A percentile compares a stretch with the other conserved stretches of the same genome.
phyloP scores from a whole-genome alignment of 345 rosid genomes.

The Eucalyptus pumila region DNA sequence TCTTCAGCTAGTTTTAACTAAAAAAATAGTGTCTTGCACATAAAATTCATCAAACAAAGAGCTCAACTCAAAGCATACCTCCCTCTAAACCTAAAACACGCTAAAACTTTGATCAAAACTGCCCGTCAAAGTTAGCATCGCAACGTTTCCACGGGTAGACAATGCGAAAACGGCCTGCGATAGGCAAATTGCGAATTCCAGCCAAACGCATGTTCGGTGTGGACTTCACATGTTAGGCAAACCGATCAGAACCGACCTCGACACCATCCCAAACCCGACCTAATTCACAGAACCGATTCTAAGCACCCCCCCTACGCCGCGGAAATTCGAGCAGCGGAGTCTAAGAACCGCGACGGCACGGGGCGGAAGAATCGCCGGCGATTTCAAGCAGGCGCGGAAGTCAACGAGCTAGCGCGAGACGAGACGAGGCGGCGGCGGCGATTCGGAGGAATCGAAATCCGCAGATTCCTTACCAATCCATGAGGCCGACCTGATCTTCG shows the following conservation, averaged over 20 bases:
- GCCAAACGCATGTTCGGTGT: too few relatives aligned
- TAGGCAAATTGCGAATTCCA: neutral
- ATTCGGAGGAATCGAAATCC: neutral
- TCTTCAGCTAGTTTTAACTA: neutral
- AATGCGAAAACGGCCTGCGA: neutral
- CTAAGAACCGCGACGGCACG: neutral
- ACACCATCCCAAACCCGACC: neutral
- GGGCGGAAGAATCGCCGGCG: neutral
- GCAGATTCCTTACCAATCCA: conserved; percentile 60
- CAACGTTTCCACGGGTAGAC: neutral
- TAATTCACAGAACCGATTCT: neutral
- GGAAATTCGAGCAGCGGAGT: neutral
- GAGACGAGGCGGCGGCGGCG: neutral
- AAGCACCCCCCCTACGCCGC: neutral
- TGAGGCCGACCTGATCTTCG: conserved; percentile 96
- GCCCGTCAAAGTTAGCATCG: neutral
- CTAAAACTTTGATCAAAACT: neutral
- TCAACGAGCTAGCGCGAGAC: neutral
- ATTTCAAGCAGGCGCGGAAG: neutral
- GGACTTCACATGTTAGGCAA: neutral
- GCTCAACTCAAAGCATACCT: neutral
- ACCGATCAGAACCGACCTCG: neutral
- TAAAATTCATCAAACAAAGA: neutral
- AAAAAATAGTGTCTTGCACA: neutral
- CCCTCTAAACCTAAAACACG: neutral